A percentile compares a stretch with the other conserved stretches of the same genome.
phyloP scores from a whole-genome alignment of 2,329 filamentous ascomycete genomes.

The Neofusicoccum laricinum region DNA sequence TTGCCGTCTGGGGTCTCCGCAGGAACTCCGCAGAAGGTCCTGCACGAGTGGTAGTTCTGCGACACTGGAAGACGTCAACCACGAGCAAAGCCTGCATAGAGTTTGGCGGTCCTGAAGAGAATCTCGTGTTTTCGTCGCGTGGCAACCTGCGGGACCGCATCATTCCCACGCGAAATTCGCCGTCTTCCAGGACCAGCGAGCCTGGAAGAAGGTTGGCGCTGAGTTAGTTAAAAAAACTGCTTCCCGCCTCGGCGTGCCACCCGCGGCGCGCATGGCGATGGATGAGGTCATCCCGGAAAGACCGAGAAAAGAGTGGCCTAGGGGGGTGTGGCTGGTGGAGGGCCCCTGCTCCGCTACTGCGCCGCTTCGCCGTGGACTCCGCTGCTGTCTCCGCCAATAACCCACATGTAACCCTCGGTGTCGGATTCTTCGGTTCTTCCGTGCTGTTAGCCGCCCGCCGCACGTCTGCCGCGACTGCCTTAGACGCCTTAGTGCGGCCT shows the following conservation, averaged over 20 bases:
- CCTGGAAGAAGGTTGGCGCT: neutral
- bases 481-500: neutral
- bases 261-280: neutral
- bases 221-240: neutral
- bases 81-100: neutral
- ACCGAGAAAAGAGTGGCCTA: neutral
- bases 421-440: neutral
- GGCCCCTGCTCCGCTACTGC: neutral
- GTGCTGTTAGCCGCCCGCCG: neutral
- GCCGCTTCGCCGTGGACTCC: neutral
- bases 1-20: neutral
- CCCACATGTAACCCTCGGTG: neutral
- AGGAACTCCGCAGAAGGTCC: neutral
- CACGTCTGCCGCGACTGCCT: neutral
- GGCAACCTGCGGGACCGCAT: neutral
- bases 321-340: neutral
- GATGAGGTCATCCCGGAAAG: neutral
- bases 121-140: neutral
- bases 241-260: neutral
- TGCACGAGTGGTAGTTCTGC: neutral
- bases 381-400: neutral
- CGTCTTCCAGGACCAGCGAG: too few relatives aligned
- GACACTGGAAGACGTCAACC: neutral
- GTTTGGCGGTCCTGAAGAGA: neutral
- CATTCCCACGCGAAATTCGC: neutral